A percentile compares a stretch with the other conserved stretches of the same genome.
Evolutionary conservation across 2,329 filamentous ascomycete species (phyloP).

Genomic region (Paecilomyces formosus): DNA sequence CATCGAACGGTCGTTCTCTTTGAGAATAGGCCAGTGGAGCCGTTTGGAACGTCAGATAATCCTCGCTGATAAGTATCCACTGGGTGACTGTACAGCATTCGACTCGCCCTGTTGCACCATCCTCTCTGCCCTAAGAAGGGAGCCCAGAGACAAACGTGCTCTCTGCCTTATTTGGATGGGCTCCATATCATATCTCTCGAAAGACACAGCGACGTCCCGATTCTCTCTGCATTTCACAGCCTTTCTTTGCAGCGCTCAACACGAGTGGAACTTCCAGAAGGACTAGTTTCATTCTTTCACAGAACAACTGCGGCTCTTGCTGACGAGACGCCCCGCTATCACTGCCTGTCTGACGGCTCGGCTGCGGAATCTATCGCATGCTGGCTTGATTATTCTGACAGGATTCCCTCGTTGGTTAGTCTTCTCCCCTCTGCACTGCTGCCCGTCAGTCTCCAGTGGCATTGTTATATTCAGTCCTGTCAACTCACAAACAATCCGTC

Average conservation of each 20-base stretch:
- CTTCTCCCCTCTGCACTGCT: background rate
- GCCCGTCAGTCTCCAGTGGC: background rate
- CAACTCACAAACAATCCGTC: background rate
- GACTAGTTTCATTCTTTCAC: background rate
- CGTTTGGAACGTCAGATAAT: background rate
- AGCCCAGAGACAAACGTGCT: background rate
- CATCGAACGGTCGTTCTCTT: background rate
- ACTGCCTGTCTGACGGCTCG: background rate
- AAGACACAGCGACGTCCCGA: background rate
- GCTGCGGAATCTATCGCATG: background rate
- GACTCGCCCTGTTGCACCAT: background rate
- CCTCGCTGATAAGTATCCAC: background rate
- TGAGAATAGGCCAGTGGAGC: background rate
- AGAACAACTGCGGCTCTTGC: background rate
- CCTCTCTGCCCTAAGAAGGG: background rate
- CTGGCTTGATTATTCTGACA: background rate
- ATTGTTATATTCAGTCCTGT: background rate
- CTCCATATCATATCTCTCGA: background rate
- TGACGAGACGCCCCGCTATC: background rate
- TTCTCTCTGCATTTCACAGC: background rate
- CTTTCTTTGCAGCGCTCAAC: background rate
- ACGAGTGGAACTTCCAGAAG: background rate
- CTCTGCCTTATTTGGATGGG: background rate
- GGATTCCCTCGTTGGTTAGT: background rate
- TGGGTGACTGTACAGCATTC: background rate